These are phyloP conservation scores for Penicillium mononematosum DNA, from an alignment of 495 filamentous ascomycete genomes.

Conservation along the genomic window DNA sequence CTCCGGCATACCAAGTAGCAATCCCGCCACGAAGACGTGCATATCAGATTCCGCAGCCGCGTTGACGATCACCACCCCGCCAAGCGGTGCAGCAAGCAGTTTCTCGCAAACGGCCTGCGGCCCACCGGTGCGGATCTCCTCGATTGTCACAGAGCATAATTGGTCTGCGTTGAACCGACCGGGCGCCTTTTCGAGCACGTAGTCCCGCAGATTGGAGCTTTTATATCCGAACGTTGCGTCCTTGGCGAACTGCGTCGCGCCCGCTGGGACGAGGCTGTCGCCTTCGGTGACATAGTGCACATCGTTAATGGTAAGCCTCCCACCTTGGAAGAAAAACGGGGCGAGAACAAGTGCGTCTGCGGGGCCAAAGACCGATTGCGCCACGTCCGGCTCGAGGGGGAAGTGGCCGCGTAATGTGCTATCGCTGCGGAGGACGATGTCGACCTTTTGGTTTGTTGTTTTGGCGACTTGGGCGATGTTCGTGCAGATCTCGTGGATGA, in stretches of 20 bases:
- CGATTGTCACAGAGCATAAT: conserved; percentile 43
- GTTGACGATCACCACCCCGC: conserved; percentile 50
- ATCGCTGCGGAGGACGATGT: conserved; percentile 54
- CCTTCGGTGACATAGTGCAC: conserved; percentile 55
- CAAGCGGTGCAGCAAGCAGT: conserved; percentile 32
- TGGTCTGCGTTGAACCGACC: conserved; percentile 33
- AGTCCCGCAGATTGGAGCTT: conserved; percentile 49
- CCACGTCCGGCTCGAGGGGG: conserved; percentile 50
- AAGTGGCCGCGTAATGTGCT: conserved; percentile 55
- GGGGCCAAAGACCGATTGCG: conserved; percentile 45
- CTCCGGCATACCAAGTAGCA: conserved; percentile 37
- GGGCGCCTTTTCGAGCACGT: conserved; percentile 51
- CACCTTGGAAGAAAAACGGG: conserved; percentile 56
- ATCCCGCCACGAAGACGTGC: conserved; percentile 48
- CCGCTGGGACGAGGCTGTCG: conserved; percentile 45
- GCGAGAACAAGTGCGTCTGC: conserved; percentile 48
- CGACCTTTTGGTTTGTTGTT: conserved; percentile 36
- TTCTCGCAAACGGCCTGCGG: conserved; percentile 38
- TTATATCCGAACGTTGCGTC: conserved; percentile 56
- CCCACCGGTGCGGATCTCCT: conserved; percentile 46
- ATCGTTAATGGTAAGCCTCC: conserved; percentile 51
- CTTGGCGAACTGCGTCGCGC: conserved; percentile 48
- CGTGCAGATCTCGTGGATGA: conserved; percentile 48
- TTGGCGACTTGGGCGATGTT: conserved; percentile 45
- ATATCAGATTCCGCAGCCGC: conserved; percentile 53